Base-by-base conservation (phyloP, 176 grass and related monocot species). In the Oryza glumipatula region DNA sequence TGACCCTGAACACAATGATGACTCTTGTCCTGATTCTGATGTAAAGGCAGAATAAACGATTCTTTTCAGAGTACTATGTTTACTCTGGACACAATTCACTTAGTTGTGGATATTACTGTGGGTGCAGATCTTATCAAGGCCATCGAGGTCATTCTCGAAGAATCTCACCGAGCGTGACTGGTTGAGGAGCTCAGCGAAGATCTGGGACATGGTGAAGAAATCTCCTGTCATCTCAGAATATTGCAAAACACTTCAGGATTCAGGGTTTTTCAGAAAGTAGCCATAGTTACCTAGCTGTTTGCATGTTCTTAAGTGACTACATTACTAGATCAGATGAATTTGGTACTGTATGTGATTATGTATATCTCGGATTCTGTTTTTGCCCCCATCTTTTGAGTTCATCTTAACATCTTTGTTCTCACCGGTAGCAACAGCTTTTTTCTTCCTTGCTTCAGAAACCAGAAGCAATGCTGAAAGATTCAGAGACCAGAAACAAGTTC, bases 131-230 rank as follows among this genome's bases (percentile, higher is more conserved):
- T 67, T 98, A 36, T 89, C 96, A 0, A 92, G 90, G 88, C 90
- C 85, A 4, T 67, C 84, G 47, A 88, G 67, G 30, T 75, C 91
- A 23, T 95, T 98, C 84, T 76, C 81, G 0, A 98, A 91, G 83
- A 95, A 92, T 66, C 92, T 94, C 2, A 90, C 93, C 0, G 96
- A 95, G 70, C 93, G 96, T 0, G 93, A 98, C 80, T 98, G 96
- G 96, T 78, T 95, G 83, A 88, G 93, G 54, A 91, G 94, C 87
- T 93, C 96, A 0, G 89, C 91, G 0, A 98, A 95, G 87, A 95
- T 95, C 11, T 98, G 96, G 96, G 96, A 95, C 21, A 79, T 92
- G 80, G 86, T 95, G 58, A 98, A 80, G 91, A 95, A 88, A 80
- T 98, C 96, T 14, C 77, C 89, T 7, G 61, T 92, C 72, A 90